Percentiles rank a stretch among this genome's conserved stretches.
These are phyloP conservation scores for Sporobolus alterniflorus DNA, from an alignment of 202 grass and related monocot genomes.

Conservation along the genomic window DNA sequence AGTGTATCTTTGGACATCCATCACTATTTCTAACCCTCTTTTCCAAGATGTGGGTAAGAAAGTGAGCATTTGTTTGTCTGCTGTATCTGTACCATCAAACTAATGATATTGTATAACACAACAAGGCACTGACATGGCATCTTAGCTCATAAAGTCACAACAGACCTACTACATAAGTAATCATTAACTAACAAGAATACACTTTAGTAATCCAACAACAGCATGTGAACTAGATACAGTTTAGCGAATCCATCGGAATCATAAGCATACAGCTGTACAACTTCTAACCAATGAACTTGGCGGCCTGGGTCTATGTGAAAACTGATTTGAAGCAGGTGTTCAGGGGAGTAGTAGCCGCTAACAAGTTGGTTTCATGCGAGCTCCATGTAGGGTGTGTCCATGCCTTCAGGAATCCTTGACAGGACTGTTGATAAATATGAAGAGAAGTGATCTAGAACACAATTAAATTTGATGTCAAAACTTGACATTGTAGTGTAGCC, in stretches of 20 bases:
- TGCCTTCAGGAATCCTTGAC: not conserved
- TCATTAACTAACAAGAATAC: not conserved
- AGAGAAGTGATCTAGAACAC: slow-evolving; percentile 38
- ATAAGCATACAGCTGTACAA: slow-evolving; percentile 32
- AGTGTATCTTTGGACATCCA: slow-evolving; percentile 48
- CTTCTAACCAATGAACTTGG: not conserved
- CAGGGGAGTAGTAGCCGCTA: not conserved
- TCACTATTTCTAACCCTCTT: slow-evolving; percentile 3
- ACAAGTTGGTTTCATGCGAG: not conserved
- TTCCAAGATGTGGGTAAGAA: not conserved
- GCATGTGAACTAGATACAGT: slow-evolving; percentile 21
- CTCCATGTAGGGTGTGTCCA: not conserved
- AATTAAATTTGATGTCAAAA: slow-evolving; percentile 9
- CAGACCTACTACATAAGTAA: not conserved
- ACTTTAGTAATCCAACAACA: not conserved
- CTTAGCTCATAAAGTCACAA: not conserved
- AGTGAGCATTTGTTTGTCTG: not conserved
- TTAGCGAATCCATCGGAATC: not conserved
- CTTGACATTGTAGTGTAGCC: not conserved
- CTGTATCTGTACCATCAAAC: not conserved
- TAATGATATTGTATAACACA: not conserved
- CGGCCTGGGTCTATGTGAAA: not conserved
- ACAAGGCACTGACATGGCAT: not conserved
- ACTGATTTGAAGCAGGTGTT: not conserved
- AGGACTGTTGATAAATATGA: slow-evolving; percentile 10